Evolutionary conservation across 768 basidiomycete species (phyloP), one percentile per base, ranked within the genome.

Genomic region (Suillus variegatus): DNA sequence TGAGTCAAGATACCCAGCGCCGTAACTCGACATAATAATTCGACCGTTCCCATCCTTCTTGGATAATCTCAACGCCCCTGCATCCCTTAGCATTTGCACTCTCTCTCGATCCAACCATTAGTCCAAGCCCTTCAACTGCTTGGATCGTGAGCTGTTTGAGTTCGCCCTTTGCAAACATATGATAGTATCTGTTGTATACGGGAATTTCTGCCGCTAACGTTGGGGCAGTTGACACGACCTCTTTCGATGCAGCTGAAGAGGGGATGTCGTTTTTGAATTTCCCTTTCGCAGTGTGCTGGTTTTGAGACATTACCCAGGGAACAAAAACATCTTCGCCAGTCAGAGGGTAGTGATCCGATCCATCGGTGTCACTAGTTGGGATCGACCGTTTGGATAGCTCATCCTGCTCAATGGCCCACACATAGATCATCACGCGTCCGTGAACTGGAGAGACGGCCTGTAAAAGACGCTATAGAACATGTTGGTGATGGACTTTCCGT

Each of bases 321-420:
- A 97, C 93, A 60, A 95, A 89, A 2, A 96, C 94, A 74, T 97
- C 95, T 71, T 86, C 86, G 35, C 90, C 93, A 9, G 75, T 72
- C 9, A 69, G 69, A 2, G 82, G 78, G 40, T 43, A 6, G 12
- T 22, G 5, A 62, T 41, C 35, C 13, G n/a, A 43, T 4, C 43
- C 41, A 4, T 63, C 43, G 55, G 25, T 57, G 25, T 28, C 64
- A 16, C 68, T 67, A 6, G 81, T 78, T 32, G 76, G 73, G 41
- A 97, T 87, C 65, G 75, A 79, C 41, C 95, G 85, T 73, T 92
- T 95, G 2, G 94, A 95, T 8, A 88, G 77, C 36, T 86, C 85
- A 65, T 97, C 94, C 79, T 99, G 97, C 71, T 98, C 95, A 66
- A 92, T 85, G 1, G 97, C 95, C 97, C 97, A 99, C 41, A 99